These are phyloP conservation scores for Limonomyces culmigenus DNA, from an alignment of 1,284 basidiomycete genomes.

Conservation along the genomic window DNA sequence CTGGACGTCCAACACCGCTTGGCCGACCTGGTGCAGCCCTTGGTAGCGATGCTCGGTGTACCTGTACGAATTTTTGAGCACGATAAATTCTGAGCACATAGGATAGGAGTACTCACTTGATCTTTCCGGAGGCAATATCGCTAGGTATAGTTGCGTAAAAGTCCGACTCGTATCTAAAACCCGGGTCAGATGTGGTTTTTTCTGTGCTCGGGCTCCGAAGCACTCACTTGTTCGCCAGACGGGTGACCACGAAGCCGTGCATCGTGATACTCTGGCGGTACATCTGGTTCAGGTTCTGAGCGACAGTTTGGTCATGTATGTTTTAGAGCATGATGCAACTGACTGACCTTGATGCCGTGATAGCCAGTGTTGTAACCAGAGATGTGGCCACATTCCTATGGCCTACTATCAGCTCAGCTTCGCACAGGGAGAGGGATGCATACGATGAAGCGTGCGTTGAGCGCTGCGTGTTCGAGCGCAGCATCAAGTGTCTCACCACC, in stretches of 20 bases:
- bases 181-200: too few relatives aligned
- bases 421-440: constrained; percentile 15
- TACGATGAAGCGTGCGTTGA: constrained; percentile 40
- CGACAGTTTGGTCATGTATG: neutral
- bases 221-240: too few relatives aligned
- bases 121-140: constrained; percentile 1
- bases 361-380: constrained; percentile 13
- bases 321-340: neutral
- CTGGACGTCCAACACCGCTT: constrained; percentile 2
- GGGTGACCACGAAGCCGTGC: constrained; percentile 6
- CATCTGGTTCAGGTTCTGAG: constrained; percentile 2
- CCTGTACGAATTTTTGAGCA: neutral
- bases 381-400: constrained; percentile 18
- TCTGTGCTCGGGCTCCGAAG: too few relatives aligned
- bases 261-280: constrained; percentile 4
- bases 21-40: constrained; percentile 1
- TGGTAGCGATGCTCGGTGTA: neutral
- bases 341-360: constrained; percentile 11
- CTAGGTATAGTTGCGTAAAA: constrained; percentile 7
- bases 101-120: too few relatives aligned
- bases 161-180: constrained; percentile 3
- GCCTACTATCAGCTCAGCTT: neutral
- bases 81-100: neutral
- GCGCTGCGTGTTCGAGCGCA: constrained; percentile 23
- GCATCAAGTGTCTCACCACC: constrained; percentile 26